Evolutionary conservation across 2,329 filamentous ascomycete genomes (phyloP), one percentile per base, ranked within the genome.

Genomic region (Verticillium tricorpus): DNA sequence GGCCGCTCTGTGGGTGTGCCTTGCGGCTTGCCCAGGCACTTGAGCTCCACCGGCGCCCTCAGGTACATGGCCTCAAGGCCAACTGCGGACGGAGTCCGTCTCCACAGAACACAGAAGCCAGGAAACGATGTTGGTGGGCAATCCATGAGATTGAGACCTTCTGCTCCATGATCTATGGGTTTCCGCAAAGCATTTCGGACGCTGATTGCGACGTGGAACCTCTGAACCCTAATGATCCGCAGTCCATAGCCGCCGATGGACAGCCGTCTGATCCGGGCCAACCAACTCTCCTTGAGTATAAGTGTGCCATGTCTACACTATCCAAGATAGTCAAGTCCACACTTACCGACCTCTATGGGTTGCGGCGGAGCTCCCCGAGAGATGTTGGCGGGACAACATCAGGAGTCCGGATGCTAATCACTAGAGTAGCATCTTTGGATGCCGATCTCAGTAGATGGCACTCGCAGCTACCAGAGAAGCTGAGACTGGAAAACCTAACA

Each of bases 61-160:
- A 12, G 34, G 9, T 4, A 8, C 57, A 61, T 15, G 54, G 15
- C n/a, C 40, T 37, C 4, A 12, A n/a, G 17, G n/a, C 58, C 4
- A n/a, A 55, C 15, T 9, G 9, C 3, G 35, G 17, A 15, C 32
- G 19, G 12, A 2, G 56, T n/a, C 35, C 25, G 7, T 50, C 40
- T 4, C 55, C 61, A 5, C 39, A 59, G 34, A 45, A 34, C 1
- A 64, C 64, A 14, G 72, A 74, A 55, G 67, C 69, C 0, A 60
- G 70, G 14, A 76, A 77, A 19, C 70, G 74, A 0, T 74, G 73
- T 11, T 78, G 75, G 76, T 78, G 75, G 74, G 74, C 76, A 1
- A 71, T 77, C 0, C 74, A 77, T 40, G 76, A 77, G 57, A 72
- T 76, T 1, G 76, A 77, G 40, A 76, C 73, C 0, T 75, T 77